Evolutionary conservation across 2,329 filamentous ascomycete species (phyloP).

Genomic region (Trichoderma harzianum): DNA sequence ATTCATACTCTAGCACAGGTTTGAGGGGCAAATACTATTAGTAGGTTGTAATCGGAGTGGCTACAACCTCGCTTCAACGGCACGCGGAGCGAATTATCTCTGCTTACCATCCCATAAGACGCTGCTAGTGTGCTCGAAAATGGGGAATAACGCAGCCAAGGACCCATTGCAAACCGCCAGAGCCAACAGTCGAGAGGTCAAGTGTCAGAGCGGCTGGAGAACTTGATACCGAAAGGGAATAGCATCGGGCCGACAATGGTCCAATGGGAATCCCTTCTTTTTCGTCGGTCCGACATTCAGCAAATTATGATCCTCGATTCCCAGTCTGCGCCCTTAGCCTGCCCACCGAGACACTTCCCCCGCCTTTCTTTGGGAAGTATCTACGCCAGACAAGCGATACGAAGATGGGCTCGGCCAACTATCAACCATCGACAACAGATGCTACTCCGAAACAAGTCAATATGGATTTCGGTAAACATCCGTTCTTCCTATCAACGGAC

Average conservation of each 20-base stretch:
- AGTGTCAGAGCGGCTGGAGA: not conserved
- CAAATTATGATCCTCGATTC: not conserved
- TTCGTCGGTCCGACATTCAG: slow-evolving; percentile 14
- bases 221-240: not conserved
- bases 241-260: slow-evolving; percentile 2
- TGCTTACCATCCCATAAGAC: not conserved
- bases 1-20: not conserved
- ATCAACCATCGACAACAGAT: not conserved
- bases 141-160: not conserved
- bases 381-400: not conserved
- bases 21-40: not conserved
- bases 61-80: not conserved
- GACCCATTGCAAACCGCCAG: not conserved
- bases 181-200: not conserved
- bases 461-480: not conserved
- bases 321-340: not conserved
- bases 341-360: not conserved
- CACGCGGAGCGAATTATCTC: not conserved
- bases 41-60: not conserved
- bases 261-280: not conserved
- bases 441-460: not conserved
- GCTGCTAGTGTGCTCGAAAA: not conserved
- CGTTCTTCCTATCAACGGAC: not conserved
- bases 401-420: not conserved
- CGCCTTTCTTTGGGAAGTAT: not conserved